These are phyloP conservation scores for Rhodamnia rubescens DNA, from an alignment of 345 rosid genomes.

Conservation along the genomic window DNA sequence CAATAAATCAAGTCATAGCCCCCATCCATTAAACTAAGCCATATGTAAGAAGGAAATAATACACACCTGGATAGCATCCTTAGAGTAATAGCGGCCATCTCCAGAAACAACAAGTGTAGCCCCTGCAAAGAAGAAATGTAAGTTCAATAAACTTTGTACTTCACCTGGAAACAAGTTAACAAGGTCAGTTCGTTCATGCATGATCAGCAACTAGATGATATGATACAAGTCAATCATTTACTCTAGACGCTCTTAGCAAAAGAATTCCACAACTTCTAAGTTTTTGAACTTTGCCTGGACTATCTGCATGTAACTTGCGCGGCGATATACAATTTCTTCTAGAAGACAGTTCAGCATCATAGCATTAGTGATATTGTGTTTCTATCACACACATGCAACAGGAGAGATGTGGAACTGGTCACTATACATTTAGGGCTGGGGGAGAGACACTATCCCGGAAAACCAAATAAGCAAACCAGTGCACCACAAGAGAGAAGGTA, in stretches of 20 bases:
- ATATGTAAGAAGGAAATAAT: neutral
- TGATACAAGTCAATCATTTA: neutral
- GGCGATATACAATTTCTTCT: neutral
- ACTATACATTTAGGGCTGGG: neutral
- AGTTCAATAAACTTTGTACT: neutral
- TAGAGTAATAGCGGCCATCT: constrained; percentile 95
- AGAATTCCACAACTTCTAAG: neutral
- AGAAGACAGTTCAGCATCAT: neutral
- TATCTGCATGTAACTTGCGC: neutral
- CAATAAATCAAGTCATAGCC: neutral
- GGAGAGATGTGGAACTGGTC: neutral
- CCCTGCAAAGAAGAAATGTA: constrained; percentile 30
- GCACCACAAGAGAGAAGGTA: neutral
- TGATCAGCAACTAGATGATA: neutral
- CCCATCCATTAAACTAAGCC: neutral
- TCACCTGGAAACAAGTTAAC: neutral
- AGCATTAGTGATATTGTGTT: neutral
- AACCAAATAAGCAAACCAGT: neutral
- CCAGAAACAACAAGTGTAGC: constrained; percentile 98
- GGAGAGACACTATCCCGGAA: neutral
- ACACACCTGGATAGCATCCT: constrained; percentile 89
- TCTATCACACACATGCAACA: neutral
- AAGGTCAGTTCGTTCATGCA: neutral
- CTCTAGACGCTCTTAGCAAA: neutral
- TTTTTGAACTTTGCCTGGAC: neutral